Percentiles rank a stretch among this genome's conserved stretches.
phyloP scores from a whole-genome alignment of 768 basidiomycete species.

The Auricularia heimuer region DNA sequence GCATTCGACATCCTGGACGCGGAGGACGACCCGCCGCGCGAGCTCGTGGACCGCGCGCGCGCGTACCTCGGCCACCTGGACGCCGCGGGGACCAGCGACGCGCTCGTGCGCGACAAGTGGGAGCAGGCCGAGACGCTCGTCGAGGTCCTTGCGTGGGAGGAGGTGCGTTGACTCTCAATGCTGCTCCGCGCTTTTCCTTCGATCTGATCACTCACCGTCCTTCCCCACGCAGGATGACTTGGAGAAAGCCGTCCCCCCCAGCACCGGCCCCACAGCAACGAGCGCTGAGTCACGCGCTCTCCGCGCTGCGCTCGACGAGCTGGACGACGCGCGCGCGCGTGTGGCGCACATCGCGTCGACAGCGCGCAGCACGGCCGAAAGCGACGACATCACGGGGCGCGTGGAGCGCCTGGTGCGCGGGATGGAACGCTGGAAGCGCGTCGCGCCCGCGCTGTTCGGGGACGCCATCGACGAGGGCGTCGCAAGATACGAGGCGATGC shows the following conservation, averaged over 20 bases:
- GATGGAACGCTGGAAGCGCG: slow-evolving; percentile 56
- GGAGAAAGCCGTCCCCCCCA: slow-evolving; percentile 59
- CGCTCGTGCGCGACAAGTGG: slow-evolving; percentile 72
- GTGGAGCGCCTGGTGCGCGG: slow-evolving; percentile 58
- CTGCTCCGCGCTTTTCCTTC: no score
- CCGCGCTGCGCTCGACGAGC: slow-evolving; percentile 61
- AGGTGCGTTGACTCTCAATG: slow-evolving; percentile 23
- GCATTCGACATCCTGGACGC: slow-evolving; percentile 84
- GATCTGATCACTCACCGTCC: no score
- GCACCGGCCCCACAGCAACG: slow-evolving; percentile 32
- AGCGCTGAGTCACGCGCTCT: slow-evolving; percentile 52
- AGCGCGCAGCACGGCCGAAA: slow-evolving; percentile 46
- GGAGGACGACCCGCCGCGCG: slow-evolving; percentile 74
- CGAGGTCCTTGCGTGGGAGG: slow-evolving; percentile 57
- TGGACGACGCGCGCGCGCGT: slow-evolving; percentile 49
- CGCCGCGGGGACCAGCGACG: slow-evolving; percentile 68
- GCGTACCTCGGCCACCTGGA: slow-evolving; percentile 63
- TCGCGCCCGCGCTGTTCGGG: slow-evolving; percentile 82
- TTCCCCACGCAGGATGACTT: slow-evolving; percentile 24
- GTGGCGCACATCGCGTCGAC: slow-evolving; percentile 49
- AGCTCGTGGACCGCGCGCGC: slow-evolving; percentile 59
- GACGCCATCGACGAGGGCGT: slow-evolving; percentile 70
- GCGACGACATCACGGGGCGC: slow-evolving; percentile 64
- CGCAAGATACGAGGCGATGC: slow-evolving; percentile 68
- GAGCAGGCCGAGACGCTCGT: slow-evolving; percentile 77